Evolutionary conservation across 495 filamentous ascomycete genomes (phyloP), one percentile per base, ranked within the genome.

Genomic region (Lindgomyces ingoldianus): DNA sequence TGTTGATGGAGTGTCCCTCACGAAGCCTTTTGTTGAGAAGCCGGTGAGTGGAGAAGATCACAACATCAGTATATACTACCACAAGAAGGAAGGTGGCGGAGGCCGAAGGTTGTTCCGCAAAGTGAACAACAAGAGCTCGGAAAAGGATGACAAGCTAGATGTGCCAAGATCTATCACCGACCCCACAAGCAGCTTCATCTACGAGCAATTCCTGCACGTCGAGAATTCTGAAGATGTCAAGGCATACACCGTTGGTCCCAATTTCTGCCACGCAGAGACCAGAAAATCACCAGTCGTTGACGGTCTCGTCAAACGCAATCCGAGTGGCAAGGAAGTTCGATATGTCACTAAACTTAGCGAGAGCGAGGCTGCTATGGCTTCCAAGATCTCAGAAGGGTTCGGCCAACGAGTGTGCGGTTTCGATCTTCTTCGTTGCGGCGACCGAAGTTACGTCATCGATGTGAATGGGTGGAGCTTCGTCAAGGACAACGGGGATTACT

Each of bases 381-480:
- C 86, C 29, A 92, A 89, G 67, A 99, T 99, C 50, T 89, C 91
- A 16, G 89, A 87, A 57, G 88, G 90, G 1, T 99, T 99, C 76
- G 95, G 92, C 6, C 94, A 99, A 75, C 79, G 90, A 41, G 92
- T 99, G 14, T 99, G 94, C 73, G 94, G 94, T 3, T 99, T 99
- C 72, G 94, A 99, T 73, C 83, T 99, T 70, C 83, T 99, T 55
- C 87, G 94, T 18, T 89, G 90, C 1, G 86, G 83, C 25, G 90
- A 90, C 16, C 91, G 88, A 75, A 98, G 93, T 74, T 98, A 90
- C 76, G 94, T 99, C 14, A 98, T 99, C 64, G 94, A 99, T 72
- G 95, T 99, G 62, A 99, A 99, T 74, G 94, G 94, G 18, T 99
- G 94, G 94, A 97, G 93, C 71, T 99, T 99, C 72, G 94, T 99